Evolutionary conservation across 2,329 filamentous ascomycete species (phyloP).

Genomic region (Amphichorda felina): DNA sequence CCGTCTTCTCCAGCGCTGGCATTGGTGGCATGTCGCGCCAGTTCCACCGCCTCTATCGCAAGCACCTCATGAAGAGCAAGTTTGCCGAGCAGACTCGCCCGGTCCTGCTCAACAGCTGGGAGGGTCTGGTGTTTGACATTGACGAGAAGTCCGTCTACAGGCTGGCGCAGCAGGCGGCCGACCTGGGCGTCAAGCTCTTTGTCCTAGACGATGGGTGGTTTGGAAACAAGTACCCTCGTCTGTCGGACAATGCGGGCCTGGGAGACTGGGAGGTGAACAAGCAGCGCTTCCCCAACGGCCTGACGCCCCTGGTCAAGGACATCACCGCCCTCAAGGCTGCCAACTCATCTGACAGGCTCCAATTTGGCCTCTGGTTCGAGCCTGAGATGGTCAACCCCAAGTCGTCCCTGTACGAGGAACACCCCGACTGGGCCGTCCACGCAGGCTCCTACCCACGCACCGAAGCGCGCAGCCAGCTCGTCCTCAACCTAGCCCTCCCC

Average conservation of each 20-base stretch:
- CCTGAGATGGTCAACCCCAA: constrained; percentile 57
- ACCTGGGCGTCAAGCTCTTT: constrained; percentile 49
- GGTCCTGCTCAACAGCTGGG: constrained; percentile 53
- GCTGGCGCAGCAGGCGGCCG: constrained; percentile 43
- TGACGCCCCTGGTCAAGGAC: constrained; percentile 35
- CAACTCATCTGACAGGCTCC: constrained; percentile 21
- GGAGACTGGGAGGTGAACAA: constrained; percentile 53
- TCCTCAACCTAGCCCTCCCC: constrained; percentile 46
- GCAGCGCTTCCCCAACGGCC: constrained; percentile 43
- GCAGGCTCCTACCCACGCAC: constrained; percentile 44
- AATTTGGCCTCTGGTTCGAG: constrained; percentile 57
- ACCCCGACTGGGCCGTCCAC: constrained; percentile 53
- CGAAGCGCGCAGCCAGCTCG: constrained; percentile 43
- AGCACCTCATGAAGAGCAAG: constrained; percentile 46
- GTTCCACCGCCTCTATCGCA: constrained; percentile 48
- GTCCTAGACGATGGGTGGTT: constrained; percentile 61
- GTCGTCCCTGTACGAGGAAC: constrained; percentile 45
- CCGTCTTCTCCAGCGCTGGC: constrained; percentile 46
- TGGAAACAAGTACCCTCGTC: constrained; percentile 24
- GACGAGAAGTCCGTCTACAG: constrained; percentile 42
- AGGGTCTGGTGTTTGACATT: constrained; percentile 47
- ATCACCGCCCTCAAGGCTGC: constrained; percentile 34
- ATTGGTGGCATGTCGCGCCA: constrained; percentile 50
- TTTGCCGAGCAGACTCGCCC: constrained; percentile 39
- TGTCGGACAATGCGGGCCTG: constrained; percentile 28